Evolutionary conservation across 2,329 filamentous ascomycete species (phyloP), one percentile per base, ranked within the genome.

Genomic region (Scolecobasidium constrictum): DNA sequence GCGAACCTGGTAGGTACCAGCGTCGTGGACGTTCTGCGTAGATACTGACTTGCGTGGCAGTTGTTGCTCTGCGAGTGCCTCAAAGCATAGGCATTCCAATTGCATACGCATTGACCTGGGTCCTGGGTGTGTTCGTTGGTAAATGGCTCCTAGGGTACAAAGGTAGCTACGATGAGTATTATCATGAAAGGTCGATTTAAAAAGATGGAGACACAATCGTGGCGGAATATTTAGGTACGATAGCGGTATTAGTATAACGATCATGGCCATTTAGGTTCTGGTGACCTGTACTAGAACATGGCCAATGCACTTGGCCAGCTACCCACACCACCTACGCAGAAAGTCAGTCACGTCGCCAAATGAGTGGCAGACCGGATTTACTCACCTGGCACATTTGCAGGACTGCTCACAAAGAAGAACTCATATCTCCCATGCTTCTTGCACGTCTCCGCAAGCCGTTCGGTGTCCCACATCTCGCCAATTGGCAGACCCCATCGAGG

Each of bases 401-500:
- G 61, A 60, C 68, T 65, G 41, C 66, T 69, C 0, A 54, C 52
- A 5, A 71, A 51, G 52, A 71, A 71, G 53, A 72, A 71, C 36
- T 55, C 61, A 57, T 61, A 72, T 37, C 66, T 52, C 17, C 54
- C 50, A 19, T 50, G 36, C 15, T 50, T 47, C 46, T 53, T 49
- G 47, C 68, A 71, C 35, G 66, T 52, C 40, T 45, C 56, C 2
- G 65, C 62, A 39, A 71, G 49, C 34, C 46, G 53, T 53, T 72
- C 68, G 5, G 71, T 53, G 51, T 70, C 64, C 48, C 70, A 71
- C 2, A 71, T 51, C 53, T 71, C 68, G 20, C 68, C 68, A 49
- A 72, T 69, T 12, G 68, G 68, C 49, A 64, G 66, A 0, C 68
- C 68, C 66, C 66, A 71, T 1, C 68, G 67, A 0, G 60, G 60